phyloP scores from a whole-genome alignment of 164 flowering plant species.

The Malania oleifera region DNA sequence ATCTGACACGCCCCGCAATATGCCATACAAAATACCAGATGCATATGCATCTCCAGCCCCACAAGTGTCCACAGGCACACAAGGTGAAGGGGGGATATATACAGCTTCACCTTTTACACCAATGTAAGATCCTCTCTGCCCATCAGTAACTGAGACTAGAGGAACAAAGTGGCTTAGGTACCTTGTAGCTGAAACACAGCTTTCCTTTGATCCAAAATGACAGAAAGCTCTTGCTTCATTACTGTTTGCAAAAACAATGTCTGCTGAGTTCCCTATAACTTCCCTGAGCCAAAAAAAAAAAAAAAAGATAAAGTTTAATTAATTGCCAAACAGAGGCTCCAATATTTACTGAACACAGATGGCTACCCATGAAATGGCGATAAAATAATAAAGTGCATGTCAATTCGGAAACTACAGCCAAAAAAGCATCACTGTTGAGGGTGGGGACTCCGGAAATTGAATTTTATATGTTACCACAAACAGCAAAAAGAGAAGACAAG shows the following conservation, averaged over 20 bases:
- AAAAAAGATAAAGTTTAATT: not conserved
- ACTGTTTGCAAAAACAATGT: constrained; percentile 81
- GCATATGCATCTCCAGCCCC: constrained; percentile 99
- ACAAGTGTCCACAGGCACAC: constrained; percentile 83
- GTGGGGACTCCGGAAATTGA: too few relatives aligned
- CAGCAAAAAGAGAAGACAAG: too few relatives aligned
- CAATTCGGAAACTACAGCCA: too few relatives aligned
- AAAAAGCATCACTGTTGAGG: too few relatives aligned
- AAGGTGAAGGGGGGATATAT: constrained; percentile 78
- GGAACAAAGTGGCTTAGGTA: constrained; percentile 89
- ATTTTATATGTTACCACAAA: too few relatives aligned
- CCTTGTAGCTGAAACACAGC: constrained; percentile 61
- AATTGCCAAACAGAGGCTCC: not conserved
- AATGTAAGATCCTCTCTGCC: constrained; percentile 76
- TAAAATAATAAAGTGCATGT: too few relatives aligned
- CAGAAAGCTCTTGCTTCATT: constrained; percentile 89
- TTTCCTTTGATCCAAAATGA: constrained; percentile 64
- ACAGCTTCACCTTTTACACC: constrained; percentile 90
- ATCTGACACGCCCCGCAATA: constrained; percentile 67
- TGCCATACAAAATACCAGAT: constrained; percentile 76
- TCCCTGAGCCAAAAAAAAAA: constrained; percentile 52
- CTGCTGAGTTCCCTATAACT: constrained; percentile 76
- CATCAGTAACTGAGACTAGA: constrained; percentile 87
- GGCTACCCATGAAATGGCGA: too few relatives aligned
- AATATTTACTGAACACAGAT: too few relatives aligned